phyloP scores from a whole-genome alignment of 2,329 filamentous ascomycete species.

The Botrytis porri region DNA sequence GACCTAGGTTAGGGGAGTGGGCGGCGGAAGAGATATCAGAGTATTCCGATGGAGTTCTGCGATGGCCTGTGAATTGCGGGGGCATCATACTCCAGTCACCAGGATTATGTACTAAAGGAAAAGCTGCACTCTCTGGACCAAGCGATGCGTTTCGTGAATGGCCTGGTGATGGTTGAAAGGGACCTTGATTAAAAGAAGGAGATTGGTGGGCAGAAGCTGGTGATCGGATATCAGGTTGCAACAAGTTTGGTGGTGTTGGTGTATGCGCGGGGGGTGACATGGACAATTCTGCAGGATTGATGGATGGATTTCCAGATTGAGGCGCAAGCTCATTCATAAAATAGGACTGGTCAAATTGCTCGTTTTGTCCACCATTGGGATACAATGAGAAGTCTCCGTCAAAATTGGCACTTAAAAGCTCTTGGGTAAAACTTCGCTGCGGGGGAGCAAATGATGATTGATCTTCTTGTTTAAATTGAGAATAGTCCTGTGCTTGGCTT shows the following conservation, averaged over 20 bases:
- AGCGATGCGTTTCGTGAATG: constrained; percentile 38
- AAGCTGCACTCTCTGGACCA: constrained; percentile 43
- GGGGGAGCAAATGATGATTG: constrained; percentile 39
- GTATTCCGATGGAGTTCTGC: constrained; percentile 83
- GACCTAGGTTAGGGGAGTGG: constrained; percentile 76
- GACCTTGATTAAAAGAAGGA: constrained; percentile 35
- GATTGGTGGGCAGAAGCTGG: constrained; percentile 39
- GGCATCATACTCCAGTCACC: constrained; percentile 58
- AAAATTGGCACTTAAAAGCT: constrained; percentile 50
- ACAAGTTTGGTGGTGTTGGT: constrained; percentile 34
- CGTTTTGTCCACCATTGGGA: constrained; percentile 50
- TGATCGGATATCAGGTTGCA: constrained; percentile 34
- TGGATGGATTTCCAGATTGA: constrained; percentile 43
- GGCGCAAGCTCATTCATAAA: constrained; percentile 53
- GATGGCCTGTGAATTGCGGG: constrained; percentile 71
- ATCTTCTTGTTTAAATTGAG: constrained; percentile 38
- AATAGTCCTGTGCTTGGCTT: constrained; percentile 33
- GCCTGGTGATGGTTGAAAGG: constrained; percentile 36
- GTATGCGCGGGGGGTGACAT: constrained; percentile 45
- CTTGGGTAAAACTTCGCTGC: constrained; percentile 49
- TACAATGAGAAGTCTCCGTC: constrained; percentile 65
- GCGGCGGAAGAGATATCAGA: constrained; percentile 86
- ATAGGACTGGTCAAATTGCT: constrained; percentile 60
- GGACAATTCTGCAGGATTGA: constrained; percentile 47
- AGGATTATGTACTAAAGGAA: constrained; percentile 48